phyloP scores from a whole-genome alignment of 306 rosid genomes.

The Vachellia pachyceras region DNA sequence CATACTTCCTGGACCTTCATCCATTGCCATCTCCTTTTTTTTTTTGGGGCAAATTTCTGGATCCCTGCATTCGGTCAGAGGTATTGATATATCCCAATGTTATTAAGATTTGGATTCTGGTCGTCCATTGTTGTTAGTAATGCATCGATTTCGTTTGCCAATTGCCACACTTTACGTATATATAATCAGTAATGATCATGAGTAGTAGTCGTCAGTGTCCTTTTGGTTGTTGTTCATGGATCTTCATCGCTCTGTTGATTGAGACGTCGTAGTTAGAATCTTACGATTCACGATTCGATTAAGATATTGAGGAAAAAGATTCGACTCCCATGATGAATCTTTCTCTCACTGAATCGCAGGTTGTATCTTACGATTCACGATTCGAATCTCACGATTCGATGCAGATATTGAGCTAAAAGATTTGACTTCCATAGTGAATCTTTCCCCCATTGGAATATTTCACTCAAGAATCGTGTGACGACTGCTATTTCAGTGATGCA shows the following conservation, averaged over 20 bases:
- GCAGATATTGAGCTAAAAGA: too few relatives aligned
- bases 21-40: not conserved
- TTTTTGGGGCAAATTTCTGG: not conserved
- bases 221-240: conserved; percentile 21
- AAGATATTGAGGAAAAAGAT: too few relatives aligned
- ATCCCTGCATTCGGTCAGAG: not conserved
- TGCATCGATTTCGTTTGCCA: not conserved
- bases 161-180: not conserved
- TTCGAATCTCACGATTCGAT: too few relatives aligned
- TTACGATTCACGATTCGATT: too few relatives aligned
- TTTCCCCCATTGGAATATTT: too few relatives aligned
- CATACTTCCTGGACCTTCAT: not conserved
- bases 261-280: too few relatives aligned
- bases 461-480: too few relatives aligned
- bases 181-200: not conserved
- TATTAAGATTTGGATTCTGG: not conserved
- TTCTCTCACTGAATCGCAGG: too few relatives aligned
- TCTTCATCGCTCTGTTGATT: conserved; percentile 12
- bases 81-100: not conserved
- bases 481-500: too few relatives aligned
- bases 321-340: too few relatives aligned
- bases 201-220: not conserved
- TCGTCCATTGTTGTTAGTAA: not conserved
- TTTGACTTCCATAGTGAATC: too few relatives aligned
- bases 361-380: too few relatives aligned